Percentiles rank a stretch among this genome's conserved stretches.
Conservation (phyloP, 1,284 basidiomycete genomes). For the Stereum hirsutum region DNA sequence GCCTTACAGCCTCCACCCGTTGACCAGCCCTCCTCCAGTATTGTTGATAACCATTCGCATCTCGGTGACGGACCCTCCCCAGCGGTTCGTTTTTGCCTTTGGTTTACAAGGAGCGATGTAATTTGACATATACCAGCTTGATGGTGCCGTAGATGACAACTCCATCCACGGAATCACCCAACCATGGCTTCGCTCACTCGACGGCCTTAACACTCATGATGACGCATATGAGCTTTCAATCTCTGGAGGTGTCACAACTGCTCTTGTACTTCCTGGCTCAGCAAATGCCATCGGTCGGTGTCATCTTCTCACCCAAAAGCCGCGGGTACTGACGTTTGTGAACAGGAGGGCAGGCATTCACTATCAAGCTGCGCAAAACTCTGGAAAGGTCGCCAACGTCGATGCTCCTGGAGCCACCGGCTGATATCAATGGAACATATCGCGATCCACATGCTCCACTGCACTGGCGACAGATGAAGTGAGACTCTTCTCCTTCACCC, state of each 20-base stretch:
- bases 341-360: slow-evolving; percentile 31
- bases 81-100: not conserved
- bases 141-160: slow-evolving; percentile 42
- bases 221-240: slow-evolving; percentile 29
- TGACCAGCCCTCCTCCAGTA: slow-evolving; percentile 4
- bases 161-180: slow-evolving; percentile 48
- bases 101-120: slow-evolving; percentile 24
- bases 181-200: slow-evolving; percentile 43
- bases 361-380: slow-evolving; percentile 41
- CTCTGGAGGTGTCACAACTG: slow-evolving; percentile 39
- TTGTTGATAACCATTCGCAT: not conserved
- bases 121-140: not conserved
- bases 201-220: slow-evolving; percentile 42
- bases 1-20: too few relatives aligned
- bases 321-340: not conserved
- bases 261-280: slow-evolving; percentile 37
- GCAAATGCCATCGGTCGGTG: slow-evolving; percentile 49
- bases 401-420: slow-evolving; percentile 37
- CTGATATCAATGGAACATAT: slow-evolving; percentile 24
- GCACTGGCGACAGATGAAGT: slow-evolving; percentile 39
- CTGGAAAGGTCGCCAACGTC: slow-evolving; percentile 32
- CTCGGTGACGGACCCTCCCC: slow-evolving; percentile 13
- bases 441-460: slow-evolving; percentile 17
- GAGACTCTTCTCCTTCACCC: not conserved
- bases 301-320: not conserved